Evolutionary conservation across 2,329 filamentous ascomycete species (phyloP).

Genomic region (Scorias spongiosa): DNA sequence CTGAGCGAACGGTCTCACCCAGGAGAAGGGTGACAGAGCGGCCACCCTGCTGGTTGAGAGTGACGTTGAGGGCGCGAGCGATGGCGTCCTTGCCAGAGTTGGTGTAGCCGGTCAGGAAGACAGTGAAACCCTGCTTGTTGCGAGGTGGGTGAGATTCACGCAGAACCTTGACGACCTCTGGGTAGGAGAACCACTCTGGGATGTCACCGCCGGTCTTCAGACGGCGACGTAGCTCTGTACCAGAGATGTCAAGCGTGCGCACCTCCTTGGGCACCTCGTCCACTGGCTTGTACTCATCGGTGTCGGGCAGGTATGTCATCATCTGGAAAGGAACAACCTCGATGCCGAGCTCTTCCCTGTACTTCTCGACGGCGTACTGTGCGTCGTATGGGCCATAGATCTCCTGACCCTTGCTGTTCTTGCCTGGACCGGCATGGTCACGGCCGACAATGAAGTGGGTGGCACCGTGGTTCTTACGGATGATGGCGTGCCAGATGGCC

Average conservation of each 20-base stretch:
- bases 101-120: constrained; percentile 93
- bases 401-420: constrained; percentile 93
- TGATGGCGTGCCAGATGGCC: constrained; percentile 99
- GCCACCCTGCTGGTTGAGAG: constrained; percentile 93
- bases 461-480: constrained; percentile 98
- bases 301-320: constrained; percentile 97
- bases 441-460: constrained; percentile 99
- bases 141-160: constrained; percentile 91
- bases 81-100: constrained; percentile 97
- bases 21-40: constrained; percentile 87
- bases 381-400: constrained; percentile 98
- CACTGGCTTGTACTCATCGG: constrained; percentile 87
- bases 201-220: constrained; percentile 87
- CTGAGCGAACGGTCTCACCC: constrained; percentile 84
- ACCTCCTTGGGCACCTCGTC: constrained; percentile 74
- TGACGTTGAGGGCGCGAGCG: constrained; percentile 87
- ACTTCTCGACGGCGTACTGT: constrained; percentile 90
- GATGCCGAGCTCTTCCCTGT: constrained; percentile 90
- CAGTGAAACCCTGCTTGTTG: constrained; percentile 84
- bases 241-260: constrained; percentile 50
- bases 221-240: constrained; percentile 72
- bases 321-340: constrained; percentile 99
- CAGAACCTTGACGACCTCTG: constrained; percentile 91
- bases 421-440: constrained; percentile 94
- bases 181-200: constrained; percentile 99